phyloP scores from a whole-genome alignment of 2,329 filamentous ascomycete species.

The Colletotrichum sp. region DNA sequence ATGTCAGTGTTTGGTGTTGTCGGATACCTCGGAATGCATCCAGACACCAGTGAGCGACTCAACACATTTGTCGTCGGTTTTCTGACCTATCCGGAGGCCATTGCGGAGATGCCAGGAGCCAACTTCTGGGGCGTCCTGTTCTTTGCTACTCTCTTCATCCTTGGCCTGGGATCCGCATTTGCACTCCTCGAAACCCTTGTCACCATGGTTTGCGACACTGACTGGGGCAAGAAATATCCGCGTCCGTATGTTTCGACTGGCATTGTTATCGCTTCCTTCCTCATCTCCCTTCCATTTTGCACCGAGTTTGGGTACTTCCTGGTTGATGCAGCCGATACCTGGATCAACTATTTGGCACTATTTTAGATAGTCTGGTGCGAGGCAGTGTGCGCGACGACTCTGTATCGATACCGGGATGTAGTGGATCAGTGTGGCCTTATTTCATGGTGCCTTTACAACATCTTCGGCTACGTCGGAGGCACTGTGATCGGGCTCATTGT shows the following conservation, averaged over 20 bases:
- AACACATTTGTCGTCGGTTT: conserved; percentile 60
- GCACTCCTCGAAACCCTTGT: conserved; percentile 57
- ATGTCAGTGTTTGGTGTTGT: conserved; percentile 55
- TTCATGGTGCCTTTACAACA: conserved; percentile 43
- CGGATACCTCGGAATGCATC: conserved; percentile 40
- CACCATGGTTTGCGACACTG: conserved; percentile 53
- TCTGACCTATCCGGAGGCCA: conserved; percentile 55
- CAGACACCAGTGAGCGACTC: conserved; percentile 35
- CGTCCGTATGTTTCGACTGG: conserved; percentile 47
- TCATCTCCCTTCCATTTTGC: conserved; percentile 57
- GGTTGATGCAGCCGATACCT: conserved; percentile 55
- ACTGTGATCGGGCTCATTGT: conserved; percentile 52
- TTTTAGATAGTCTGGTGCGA: conserved; percentile 57
- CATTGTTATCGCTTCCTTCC: conserved; percentile 48
- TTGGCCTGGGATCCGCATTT: conserved; percentile 59
- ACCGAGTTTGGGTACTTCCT: conserved; percentile 59
- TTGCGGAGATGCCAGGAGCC: conserved; percentile 58
- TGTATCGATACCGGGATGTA: conserved; percentile 53
- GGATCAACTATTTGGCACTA: conserved; percentile 55
- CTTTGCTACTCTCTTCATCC: conserved; percentile 57
- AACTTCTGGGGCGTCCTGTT: conserved; percentile 60
- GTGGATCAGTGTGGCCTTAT: conserved; percentile 45
- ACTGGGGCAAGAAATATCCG: conserved; percentile 39
- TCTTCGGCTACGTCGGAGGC: conserved; percentile 51
- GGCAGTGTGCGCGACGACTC: conserved; percentile 52